phyloP scores from a whole-genome alignment of 768 basidiomycete genomes.

The Termitomyces heimii region DNA sequence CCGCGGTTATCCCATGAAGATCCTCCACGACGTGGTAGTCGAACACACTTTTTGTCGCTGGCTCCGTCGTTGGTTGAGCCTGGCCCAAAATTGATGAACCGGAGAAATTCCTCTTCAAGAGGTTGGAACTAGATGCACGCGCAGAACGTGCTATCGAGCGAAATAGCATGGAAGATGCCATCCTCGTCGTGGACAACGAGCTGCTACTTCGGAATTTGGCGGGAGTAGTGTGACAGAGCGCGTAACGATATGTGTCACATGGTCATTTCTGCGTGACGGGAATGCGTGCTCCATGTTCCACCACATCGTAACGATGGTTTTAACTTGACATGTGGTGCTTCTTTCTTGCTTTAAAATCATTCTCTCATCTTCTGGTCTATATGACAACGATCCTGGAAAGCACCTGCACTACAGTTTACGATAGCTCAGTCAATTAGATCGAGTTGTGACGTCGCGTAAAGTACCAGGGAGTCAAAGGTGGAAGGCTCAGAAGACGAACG shows the following conservation, averaged over 20 bases:
- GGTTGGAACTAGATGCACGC: slow-evolving; percentile 22
- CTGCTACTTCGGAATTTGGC: slow-evolving; percentile 28
- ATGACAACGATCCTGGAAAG: too few relatives aligned
- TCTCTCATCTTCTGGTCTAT: too few relatives aligned
- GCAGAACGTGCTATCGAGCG: slow-evolving; percentile 52
- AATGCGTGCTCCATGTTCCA: too few relatives aligned
- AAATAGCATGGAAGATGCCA: slow-evolving; percentile 58
- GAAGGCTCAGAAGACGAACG: too few relatives aligned
- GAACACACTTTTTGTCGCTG: slow-evolving; percentile 40
- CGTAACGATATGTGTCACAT: not conserved
- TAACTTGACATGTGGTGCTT: too few relatives aligned
- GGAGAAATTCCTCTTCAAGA: slow-evolving; percentile 31
- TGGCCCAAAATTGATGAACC: slow-evolving; percentile 24
- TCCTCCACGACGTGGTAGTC: slow-evolving; percentile 80
- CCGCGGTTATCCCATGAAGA: slow-evolving; percentile 71
- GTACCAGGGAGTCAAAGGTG: too few relatives aligned
- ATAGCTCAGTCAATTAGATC: too few relatives aligned
- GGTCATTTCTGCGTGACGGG: not conserved
- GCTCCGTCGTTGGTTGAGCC: slow-evolving; percentile 24
- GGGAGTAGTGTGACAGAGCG: slow-evolving; percentile 22
- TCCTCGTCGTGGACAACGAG: slow-evolving; percentile 27
- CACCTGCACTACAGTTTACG: too few relatives aligned
- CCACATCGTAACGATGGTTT: too few relatives aligned
- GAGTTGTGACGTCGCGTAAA: too few relatives aligned
- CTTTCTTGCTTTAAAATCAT: too few relatives aligned